Base-by-base conservation (phyloP, 352 stramenopile species). In the Thalassiosira livingstoniorum region DNA sequence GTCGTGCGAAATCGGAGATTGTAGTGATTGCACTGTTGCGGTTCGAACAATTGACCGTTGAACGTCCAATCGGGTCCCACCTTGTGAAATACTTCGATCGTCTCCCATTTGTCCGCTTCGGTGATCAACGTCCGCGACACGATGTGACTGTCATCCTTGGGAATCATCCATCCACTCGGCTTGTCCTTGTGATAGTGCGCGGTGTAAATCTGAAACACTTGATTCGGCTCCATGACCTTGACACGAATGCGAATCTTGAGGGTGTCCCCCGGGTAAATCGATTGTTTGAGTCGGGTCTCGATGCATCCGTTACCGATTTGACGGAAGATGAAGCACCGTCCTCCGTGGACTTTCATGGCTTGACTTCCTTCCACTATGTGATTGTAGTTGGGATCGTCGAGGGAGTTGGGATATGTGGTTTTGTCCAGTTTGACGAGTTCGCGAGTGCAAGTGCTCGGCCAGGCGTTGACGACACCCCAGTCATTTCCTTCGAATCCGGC, bases 401-500 rank as follows among this genome's bases (percentile, higher is more conserved):
- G 31, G 18, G 70, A 29, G 43, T 42, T 13, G 23, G 58, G 31
- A n/a, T 39, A 32, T 1, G 57, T 71, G 23, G n/a, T 53, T 2
- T 37, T 67, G 34, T 32, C 13, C 29, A 75, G 25, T 18, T 29
- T 75, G 29, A 65, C n/a, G 25, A 67, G 32, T 18, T 35, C 62
- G 42, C 34, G 3, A 7, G 37, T 29, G 47, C 69, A 86, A 25
- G 32, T 35, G 3, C 31, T 37, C 2, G 37, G 60, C 53, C 68
- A 82, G 39, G 60, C 29, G 25, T 47, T 53, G 0, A 47, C 23
- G 21, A 86, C 23, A 11, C 5, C 2, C 0, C 11, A 3, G 5
- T 57, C 25, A n/a, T 4, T 25, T 27, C 66, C 60, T 67, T 88
- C 82, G 69, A 88, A 79, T 27, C 82, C 82, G 29, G 75, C 82